Conservation (phyloP, 805 yeast species). For the Saturnispora besseyi region DNA sequence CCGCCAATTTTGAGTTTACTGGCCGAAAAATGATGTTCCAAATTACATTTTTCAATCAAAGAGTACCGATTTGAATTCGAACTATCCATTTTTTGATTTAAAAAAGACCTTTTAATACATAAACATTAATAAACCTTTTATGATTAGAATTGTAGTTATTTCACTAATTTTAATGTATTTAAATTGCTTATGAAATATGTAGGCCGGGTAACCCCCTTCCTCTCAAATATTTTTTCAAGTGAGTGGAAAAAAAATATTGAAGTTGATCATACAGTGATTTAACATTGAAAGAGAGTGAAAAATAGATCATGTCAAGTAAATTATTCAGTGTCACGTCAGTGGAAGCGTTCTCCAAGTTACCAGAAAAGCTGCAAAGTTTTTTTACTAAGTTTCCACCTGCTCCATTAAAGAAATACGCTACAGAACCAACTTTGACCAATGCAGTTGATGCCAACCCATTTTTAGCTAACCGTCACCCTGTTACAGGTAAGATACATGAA, state of each 20-base stretch:
- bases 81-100: no score
- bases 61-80: no score
- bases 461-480: conserved; percentile 73
- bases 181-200: neutral
- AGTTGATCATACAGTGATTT: neutral
- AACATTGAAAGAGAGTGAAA: neutral
- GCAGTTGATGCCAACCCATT: conserved; percentile 81
- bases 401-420: conserved; percentile 60
- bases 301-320: conserved; percentile 7
- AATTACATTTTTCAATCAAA: no score
- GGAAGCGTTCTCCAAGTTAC: conserved; percentile 42
- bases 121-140: no score
- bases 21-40: no score
- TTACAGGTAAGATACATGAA: conserved; percentile 66
- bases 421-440: conserved; percentile 51
- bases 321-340: conserved; percentile 24
- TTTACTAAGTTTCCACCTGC: conserved; percentile 80
- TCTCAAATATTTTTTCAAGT: neutral
- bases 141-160: no score
- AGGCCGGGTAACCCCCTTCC: conserved; percentile 1
- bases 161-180: no score
- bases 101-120: no score
- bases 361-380: conserved; percentile 59
- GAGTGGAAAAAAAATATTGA: neutral
- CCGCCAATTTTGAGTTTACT: no score